Evolutionary conservation across 1,284 basidiomycete species (phyloP).

Genomic region (Rhodotorula sp.): DNA sequence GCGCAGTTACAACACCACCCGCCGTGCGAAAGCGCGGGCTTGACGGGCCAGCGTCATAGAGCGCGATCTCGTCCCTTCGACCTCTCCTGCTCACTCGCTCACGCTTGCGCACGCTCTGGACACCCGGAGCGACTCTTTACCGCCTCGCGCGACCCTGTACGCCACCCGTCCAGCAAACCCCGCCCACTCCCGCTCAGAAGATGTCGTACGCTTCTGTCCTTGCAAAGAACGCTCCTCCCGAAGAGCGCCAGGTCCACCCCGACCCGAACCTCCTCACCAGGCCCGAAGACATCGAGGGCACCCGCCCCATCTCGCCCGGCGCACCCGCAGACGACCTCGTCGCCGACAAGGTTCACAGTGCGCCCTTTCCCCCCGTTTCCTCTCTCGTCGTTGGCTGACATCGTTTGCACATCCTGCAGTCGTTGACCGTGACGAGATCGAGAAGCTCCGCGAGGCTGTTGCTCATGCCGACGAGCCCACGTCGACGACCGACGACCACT

Average conservation of each 20-base stretch:
- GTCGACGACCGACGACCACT: constrained; percentile 18
- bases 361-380: neutral
- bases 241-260: constrained; percentile 47
- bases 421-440: constrained; percentile 26
- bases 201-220: constrained; percentile 1
- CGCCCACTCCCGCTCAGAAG: too few relatives aligned
- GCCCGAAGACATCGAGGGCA: neutral
- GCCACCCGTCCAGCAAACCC: too few relatives aligned
- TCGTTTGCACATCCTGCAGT: constrained; percentile 1
- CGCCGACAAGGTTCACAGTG: constrained; percentile 18
- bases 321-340: neutral
- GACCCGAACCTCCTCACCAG: constrained; percentile 59
- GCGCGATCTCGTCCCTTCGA: neutral
- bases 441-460: constrained; percentile 24
- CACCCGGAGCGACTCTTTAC: too few relatives aligned
- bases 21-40: neutral
- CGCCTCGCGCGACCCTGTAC: too few relatives aligned
- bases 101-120: neutral
- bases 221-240: constrained; percentile 6
- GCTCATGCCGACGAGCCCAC: constrained; percentile 31
- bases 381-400: neutral
- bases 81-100: neutral
- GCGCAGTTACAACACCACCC: neutral
- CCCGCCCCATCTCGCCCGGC: constrained; percentile 9
- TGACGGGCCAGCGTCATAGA: neutral